These are phyloP conservation scores for Pichia paraexigua DNA, from an alignment of 805 yeast genomes.

Conservation along the genomic window DNA sequence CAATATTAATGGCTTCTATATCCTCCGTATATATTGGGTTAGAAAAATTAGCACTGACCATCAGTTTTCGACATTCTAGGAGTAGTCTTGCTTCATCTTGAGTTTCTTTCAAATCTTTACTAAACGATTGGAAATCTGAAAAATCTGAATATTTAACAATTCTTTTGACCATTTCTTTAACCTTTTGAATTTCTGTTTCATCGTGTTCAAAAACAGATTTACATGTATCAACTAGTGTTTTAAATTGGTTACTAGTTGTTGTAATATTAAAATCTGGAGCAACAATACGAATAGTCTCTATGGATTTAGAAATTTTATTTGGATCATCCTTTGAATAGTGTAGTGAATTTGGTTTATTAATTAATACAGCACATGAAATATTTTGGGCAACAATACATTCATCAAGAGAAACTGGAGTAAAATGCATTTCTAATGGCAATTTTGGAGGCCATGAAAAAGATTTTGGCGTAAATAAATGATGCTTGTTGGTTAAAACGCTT, in stretches of 20 bases:
- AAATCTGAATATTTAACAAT: conserved; percentile 23
- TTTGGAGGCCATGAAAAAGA: conserved; percentile 54
- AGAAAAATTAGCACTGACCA: conserved; percentile 8
- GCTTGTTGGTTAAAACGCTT: conserved; percentile 26
- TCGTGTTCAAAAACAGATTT: conserved; percentile 35
- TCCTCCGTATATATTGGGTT: conserved; percentile 6
- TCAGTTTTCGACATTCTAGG: conserved; percentile 16
- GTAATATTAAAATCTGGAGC: conserved; percentile 43
- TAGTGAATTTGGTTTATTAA: conserved; percentile 45
- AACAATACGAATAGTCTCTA: conserved; percentile 18
- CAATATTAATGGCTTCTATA: conserved; percentile 16
- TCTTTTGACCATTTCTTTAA: conserved; percentile 31
- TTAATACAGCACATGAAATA: conserved; percentile 43
- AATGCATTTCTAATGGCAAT: conserved; percentile 56
- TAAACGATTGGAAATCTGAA: conserved; percentile 19
- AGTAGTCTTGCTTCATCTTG: conserved; percentile 21
- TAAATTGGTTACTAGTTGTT: conserved; percentile 52
- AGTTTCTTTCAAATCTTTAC: conserved; percentile 11
- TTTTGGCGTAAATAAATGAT: conserved; percentile 26
- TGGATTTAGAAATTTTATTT: conserved; percentile 4
- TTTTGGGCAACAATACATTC: conserved; percentile 42
- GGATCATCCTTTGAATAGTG: conserved; percentile 30
- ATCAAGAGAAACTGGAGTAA: conserved; percentile 35
- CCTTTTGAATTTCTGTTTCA: conserved; percentile 31
- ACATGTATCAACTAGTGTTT: conserved; percentile 41